Evolutionary conservation across 2,329 filamentous ascomycete genomes (phyloP).

Genomic region (Exophiala alcalophila): DNA sequence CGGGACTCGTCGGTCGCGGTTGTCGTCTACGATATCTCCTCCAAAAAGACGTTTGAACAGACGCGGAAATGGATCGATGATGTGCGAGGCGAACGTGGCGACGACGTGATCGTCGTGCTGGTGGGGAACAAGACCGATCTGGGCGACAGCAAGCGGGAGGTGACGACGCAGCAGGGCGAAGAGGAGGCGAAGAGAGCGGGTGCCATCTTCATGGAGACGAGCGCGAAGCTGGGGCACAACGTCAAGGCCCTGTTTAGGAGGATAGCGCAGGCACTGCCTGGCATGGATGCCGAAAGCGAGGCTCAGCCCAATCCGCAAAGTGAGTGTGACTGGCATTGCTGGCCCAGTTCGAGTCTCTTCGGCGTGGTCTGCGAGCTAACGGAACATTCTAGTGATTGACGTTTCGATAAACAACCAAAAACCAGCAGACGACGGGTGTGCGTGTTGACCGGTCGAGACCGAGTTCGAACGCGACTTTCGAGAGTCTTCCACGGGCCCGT

Average conservation of each 20-base stretch:
- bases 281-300: slow-evolving; percentile 89
- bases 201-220: slow-evolving; percentile 98
- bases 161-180: slow-evolving; percentile 92
- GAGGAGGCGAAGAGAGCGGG: slow-evolving; percentile 98
- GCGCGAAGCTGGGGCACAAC: slow-evolving; percentile 95
- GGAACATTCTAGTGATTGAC: slow-evolving; percentile 31
- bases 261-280: slow-evolving; percentile 95
- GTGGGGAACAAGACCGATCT: slow-evolving; percentile 99
- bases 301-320: slow-evolving; percentile 31
- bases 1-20: slow-evolving; percentile 97
- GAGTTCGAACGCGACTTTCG: background rate
- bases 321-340: no score
- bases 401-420: slow-evolving; percentile 31
- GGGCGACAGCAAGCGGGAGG: slow-evolving; percentile 88
- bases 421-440: slow-evolving; percentile 28
- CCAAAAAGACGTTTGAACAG: slow-evolving; percentile 96
- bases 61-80: slow-evolving; percentile 99
- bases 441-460: slow-evolving; percentile 19
- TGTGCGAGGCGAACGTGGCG: slow-evolving; percentile 90
- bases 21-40: slow-evolving; percentile 98
- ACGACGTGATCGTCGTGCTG: slow-evolving; percentile 97
- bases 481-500: no score
- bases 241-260: slow-evolving; percentile 96
- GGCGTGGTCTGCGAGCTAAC: no score
- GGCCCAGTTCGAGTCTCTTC: no score